phyloP scores from a whole-genome alignment of 352 stramenopile species.

The Phytophthora pseudosyringae region DNA sequence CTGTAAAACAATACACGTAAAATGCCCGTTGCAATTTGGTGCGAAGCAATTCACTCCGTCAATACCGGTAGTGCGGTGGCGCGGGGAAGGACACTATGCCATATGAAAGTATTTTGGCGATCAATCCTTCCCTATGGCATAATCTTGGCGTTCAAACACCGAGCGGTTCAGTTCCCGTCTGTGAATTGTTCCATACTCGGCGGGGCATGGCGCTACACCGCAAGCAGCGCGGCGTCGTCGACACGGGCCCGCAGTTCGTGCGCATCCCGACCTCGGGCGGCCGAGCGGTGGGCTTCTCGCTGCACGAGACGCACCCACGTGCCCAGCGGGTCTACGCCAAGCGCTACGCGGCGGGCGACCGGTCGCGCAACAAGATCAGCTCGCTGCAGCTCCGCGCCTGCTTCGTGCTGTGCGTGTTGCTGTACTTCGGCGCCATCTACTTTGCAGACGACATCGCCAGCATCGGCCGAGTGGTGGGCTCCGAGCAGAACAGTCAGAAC shows the following conservation, averaged over 20 bases:
- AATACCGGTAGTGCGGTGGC: no score
- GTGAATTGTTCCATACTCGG: background rate
- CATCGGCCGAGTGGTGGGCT: constrained; percentile 36
- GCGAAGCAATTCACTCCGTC: no score
- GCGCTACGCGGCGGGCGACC: constrained; percentile 25
- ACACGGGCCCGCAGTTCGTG: constrained; percentile 40
- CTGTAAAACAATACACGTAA: constrained; percentile 9
- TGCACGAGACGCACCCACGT: constrained; percentile 26
- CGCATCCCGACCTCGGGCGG: constrained; percentile 32
- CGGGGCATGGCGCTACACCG: constrained; percentile 42
- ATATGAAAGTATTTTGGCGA: background rate
- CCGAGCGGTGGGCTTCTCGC: constrained; percentile 15
- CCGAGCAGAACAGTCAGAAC: constrained; percentile 34
- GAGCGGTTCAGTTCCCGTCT: constrained; percentile 16
- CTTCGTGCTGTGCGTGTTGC: constrained; percentile 56
- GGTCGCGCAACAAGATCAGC: constrained; percentile 48
- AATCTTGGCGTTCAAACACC: background rate
- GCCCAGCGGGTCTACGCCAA: constrained; percentile 26
- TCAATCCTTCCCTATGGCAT: background rate
- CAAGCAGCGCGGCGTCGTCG: constrained; percentile 34
- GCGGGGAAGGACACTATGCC: constrained; percentile 4
- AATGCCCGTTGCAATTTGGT: background rate
- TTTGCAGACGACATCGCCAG: constrained; percentile 59
- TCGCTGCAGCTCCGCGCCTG: constrained; percentile 57
- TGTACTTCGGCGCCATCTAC: constrained; percentile 59